phyloP scores from a whole-genome alignment of 1,284 basidiomycete genomes.

The Rhodotorula sp. region DNA sequence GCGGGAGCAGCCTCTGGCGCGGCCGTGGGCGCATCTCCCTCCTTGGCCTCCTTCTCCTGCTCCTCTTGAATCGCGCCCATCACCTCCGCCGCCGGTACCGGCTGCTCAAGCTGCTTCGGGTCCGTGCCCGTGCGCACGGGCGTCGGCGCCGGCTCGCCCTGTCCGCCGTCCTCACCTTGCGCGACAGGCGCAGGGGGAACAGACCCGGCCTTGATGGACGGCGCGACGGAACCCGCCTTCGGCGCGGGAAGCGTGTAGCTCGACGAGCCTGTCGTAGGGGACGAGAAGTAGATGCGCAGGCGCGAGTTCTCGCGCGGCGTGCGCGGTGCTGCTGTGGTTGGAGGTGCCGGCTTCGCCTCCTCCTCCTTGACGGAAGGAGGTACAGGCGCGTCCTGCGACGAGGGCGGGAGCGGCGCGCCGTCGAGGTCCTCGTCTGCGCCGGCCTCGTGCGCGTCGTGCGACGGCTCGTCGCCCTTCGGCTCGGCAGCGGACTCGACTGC shows the following conservation, averaged over 20 bases:
- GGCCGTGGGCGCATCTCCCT: background rate
- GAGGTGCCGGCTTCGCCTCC: slow-evolving; percentile 2
- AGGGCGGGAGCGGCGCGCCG: slow-evolving; percentile 22
- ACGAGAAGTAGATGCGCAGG: slow-evolving; percentile 47
- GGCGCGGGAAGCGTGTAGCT: slow-evolving; percentile 13
- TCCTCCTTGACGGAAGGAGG: background rate
- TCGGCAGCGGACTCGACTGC: slow-evolving; percentile 7
- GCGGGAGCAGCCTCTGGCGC: slow-evolving; percentile 11
- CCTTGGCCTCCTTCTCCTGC: slow-evolving; percentile 12
- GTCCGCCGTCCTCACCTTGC: background rate
- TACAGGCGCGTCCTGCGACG: background rate
- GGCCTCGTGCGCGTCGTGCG: slow-evolving; percentile 52
- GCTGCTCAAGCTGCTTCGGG: background rate
- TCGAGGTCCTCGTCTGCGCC: slow-evolving; percentile 51
- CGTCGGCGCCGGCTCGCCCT: slow-evolving; percentile 2
- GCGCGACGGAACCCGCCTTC: background rate
- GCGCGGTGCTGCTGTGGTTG: slow-evolving; percentile 6
- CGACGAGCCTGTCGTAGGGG: slow-evolving; percentile 30
- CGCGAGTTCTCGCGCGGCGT: slow-evolving; percentile 45
- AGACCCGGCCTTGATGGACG: background rate
- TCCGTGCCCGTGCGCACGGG: background rate
- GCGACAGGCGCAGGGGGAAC: background rate
- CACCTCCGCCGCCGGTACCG: background rate
- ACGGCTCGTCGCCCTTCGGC: background rate
- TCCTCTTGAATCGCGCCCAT: background rate